These are phyloP conservation scores for Malus fusca DNA, from an alignment of 306 rosid species.

Conservation along the genomic window DNA sequence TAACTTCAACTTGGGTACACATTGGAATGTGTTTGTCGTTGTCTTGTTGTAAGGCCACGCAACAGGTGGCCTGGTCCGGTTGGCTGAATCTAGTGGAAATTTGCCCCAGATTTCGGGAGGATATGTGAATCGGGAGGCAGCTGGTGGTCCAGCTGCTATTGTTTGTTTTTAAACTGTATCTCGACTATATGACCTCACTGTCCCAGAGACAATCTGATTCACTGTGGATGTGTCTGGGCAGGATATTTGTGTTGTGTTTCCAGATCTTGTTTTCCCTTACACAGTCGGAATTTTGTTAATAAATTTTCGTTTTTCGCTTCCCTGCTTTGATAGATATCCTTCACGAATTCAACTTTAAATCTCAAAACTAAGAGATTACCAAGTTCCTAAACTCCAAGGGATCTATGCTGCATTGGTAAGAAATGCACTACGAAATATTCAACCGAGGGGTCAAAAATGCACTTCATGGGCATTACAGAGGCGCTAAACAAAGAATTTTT, in stretches of 20 bases:
- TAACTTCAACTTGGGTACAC: constrained; percentile 10
- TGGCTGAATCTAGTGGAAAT: neutral
- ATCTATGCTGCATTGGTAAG: neutral
- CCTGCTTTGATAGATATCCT: neutral
- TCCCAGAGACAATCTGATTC: constrained; percentile 18
- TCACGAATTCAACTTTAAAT: neutral
- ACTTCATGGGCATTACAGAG: neutral
- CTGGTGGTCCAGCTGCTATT: constrained; percentile 14
- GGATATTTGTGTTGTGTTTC: neutral
- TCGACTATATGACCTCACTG: constrained; percentile 11
- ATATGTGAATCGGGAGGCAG: constrained; percentile 21
- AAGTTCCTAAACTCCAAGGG: neutral
- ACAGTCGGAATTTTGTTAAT: constrained; percentile 35
- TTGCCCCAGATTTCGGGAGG: constrained; percentile 27
- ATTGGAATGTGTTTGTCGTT: neutral
- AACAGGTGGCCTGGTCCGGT: neutral
- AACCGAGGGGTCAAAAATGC: neutral
- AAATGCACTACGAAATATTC: neutral
- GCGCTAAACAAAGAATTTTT: neutral
- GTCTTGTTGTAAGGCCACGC: neutral
- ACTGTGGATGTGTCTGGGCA: constrained; percentile 4
- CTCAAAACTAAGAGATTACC: neutral
- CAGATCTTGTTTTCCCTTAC: constrained; percentile 1
- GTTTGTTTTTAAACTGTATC: constrained; percentile 29
- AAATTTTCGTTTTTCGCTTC: constrained; percentile 19